phyloP scores from a whole-genome alignment of 352 stramenopile species.

The Pythium dissimile region DNA sequence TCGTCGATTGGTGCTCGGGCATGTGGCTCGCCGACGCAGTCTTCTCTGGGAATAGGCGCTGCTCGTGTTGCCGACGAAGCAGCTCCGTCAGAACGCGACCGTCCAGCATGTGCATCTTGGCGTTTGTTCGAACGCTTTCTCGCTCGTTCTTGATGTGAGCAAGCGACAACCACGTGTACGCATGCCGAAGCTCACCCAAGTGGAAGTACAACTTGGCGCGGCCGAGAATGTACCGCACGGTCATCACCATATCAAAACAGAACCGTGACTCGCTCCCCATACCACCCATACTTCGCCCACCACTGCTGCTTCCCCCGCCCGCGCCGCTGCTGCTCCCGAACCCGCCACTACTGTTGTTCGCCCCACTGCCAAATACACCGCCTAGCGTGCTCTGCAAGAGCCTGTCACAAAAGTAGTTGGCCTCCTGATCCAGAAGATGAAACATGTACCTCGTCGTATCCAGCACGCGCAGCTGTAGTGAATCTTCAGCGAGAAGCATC shows the following conservation, averaged over 20 bases:
- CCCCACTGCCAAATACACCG: constrained; percentile 43
- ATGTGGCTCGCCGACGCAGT: constrained; percentile 8
- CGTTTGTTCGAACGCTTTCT: constrained; percentile 62
- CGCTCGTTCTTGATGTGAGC: constrained; percentile 74
- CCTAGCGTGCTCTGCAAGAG: constrained; percentile 56
- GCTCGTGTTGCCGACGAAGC: constrained; percentile 55
- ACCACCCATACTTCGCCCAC: constrained; percentile 51
- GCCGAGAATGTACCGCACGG: constrained; percentile 63
- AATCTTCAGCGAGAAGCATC: constrained; percentile 78
- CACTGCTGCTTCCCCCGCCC: constrained; percentile 55
- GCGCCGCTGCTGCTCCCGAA: constrained; percentile 55
- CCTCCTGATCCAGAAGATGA: constrained; percentile 66
- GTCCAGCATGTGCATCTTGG: constrained; percentile 67
- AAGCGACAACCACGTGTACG: constrained; percentile 70
- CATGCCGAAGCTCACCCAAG: constrained; percentile 44
- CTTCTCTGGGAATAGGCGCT: constrained; percentile 22
- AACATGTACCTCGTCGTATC: constrained; percentile 78
- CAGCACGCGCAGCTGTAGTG: constrained; percentile 67
- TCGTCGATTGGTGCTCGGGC: constrained; percentile 1
- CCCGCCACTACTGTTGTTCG: constrained; percentile 54
- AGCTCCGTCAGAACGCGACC: constrained; percentile 55
- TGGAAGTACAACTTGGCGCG: constrained; percentile 65
- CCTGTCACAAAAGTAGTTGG: constrained; percentile 67
- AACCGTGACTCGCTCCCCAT: constrained; percentile 76
- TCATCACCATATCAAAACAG: constrained; percentile 81